Evolutionary conservation across 305 asterid species (phyloP).

Genomic region (Andrographis paniculata): DNA sequence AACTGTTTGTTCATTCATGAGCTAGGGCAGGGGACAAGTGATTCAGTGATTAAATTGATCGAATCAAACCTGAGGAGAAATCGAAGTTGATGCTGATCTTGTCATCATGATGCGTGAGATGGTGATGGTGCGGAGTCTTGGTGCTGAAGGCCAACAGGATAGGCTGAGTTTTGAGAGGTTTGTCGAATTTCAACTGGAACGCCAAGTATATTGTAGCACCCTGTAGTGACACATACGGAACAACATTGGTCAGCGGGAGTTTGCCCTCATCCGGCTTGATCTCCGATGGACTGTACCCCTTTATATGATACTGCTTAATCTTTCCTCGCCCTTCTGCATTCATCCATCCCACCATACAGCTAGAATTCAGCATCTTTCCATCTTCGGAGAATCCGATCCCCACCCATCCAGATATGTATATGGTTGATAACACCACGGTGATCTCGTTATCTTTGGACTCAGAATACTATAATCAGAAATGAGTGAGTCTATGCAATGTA

Average conservation of each 20-base stretch:
- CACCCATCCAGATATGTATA: constrained; percentile 83
- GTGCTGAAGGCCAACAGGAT: constrained; percentile 66
- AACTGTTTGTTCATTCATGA: too few relatives aligned
- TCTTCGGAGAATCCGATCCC: constrained; percentile 81
- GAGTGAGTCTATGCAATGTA: neutral
- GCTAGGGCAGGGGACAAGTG: too few relatives aligned
- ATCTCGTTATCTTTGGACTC: constrained; percentile 48
- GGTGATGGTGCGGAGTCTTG: constrained; percentile 72
- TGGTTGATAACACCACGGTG: constrained; percentile 64
- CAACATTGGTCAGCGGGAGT: constrained; percentile 62
- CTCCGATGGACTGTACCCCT: constrained; percentile 64
- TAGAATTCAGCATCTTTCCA: constrained; percentile 81
- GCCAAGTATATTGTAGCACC: constrained; percentile 73
- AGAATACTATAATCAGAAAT: constrained; percentile 51
- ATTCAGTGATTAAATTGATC: neutral
- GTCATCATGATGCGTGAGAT: constrained; percentile 68
- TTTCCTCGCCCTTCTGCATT: constrained; percentile 55
- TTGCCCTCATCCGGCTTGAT: constrained; percentile 66
- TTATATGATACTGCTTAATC: constrained; percentile 54
- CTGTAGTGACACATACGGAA: constrained; percentile 53
- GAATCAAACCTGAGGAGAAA: constrained; percentile 63
- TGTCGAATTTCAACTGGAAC: constrained; percentile 63
- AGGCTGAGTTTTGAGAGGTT: constrained; percentile 53
- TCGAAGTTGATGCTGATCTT: constrained; percentile 50
- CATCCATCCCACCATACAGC: constrained; percentile 93